These are phyloP conservation scores for Oryza glumipatula DNA, from an alignment of 176 grass and related monocot genomes.

Conservation along the genomic window DNA sequence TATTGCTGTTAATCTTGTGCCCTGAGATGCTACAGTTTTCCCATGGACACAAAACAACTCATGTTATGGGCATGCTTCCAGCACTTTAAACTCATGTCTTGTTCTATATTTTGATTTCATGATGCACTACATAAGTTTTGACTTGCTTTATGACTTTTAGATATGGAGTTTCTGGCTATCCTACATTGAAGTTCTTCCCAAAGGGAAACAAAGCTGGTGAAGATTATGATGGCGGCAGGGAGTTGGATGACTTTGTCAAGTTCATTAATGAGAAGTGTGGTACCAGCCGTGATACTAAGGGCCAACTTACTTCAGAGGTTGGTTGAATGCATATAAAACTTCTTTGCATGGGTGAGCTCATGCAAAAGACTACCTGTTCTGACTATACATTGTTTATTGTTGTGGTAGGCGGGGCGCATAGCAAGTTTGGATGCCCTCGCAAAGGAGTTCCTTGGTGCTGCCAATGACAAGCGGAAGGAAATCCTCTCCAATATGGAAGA, in stretches of 20 bases:
- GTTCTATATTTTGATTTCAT: background rate
- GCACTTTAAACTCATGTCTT: background rate
- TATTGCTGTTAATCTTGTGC: background rate
- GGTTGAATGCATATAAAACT: background rate
- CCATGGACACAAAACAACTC: background rate
- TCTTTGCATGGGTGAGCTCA: background rate
- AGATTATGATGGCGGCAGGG: slow-evolving; percentile 78
- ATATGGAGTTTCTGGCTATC: slow-evolving; percentile 84
- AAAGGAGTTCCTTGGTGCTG: slow-evolving; percentile 74
- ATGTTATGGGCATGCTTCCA: background rate
- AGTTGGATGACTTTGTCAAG: slow-evolving; percentile 78
- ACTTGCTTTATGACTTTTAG: slow-evolving; percentile 37
- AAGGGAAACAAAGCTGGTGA: slow-evolving; percentile 93
- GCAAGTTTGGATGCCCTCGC: slow-evolving; percentile 60
- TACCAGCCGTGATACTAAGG: slow-evolving; percentile 73
- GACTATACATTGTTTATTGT: background rate
- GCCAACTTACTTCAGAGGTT: slow-evolving; percentile 79
- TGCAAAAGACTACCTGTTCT: background rate
- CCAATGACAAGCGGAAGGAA: slow-evolving; percentile 61
- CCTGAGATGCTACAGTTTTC: background rate
- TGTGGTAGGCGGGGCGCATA: slow-evolving; percentile 68
- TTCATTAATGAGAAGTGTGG: slow-evolving; percentile 89
- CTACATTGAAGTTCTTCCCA: slow-evolving; percentile 92
- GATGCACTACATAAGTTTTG: background rate
- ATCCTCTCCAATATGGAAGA: slow-evolving; percentile 73